Percentiles rank a stretch among this genome's conserved stretches.
Evolutionary conservation across 2,329 filamentous ascomycete genomes (phyloP).

Genomic region (Ophiocordyceps robertsii): DNA sequence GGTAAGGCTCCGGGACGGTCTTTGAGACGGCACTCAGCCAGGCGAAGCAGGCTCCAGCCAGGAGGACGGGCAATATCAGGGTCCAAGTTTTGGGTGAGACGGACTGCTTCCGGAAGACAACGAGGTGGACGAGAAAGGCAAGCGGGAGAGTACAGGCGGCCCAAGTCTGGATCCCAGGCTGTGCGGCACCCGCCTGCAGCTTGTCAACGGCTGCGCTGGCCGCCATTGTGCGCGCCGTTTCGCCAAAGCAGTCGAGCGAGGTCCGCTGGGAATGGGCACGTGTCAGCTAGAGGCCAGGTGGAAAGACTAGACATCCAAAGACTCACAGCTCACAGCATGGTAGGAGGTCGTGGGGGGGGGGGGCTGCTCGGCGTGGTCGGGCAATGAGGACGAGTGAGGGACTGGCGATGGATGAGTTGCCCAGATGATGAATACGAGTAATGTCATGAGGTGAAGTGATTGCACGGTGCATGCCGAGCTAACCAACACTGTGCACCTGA

Average conservation of each 20-base stretch:
- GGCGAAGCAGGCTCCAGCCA: slow-evolving; percentile 8
- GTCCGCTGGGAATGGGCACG: neutral
- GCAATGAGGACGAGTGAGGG: too few species aligned
- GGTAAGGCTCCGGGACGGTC: slow-evolving; percentile 37
- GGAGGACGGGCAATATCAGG: slow-evolving; percentile 5
- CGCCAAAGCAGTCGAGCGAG: neutral
- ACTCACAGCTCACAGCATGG: too few species aligned
- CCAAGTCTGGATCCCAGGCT: slow-evolving; percentile 2
- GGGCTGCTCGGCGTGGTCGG: too few species aligned
- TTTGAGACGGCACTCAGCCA: slow-evolving; percentile 12
- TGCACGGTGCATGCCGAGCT: too few species aligned
- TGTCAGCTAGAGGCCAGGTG: too few species aligned
- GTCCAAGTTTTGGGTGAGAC: neutral
- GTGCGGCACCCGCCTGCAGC: neutral
- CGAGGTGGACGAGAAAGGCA: slow-evolving; percentile 1
- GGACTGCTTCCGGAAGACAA: neutral
- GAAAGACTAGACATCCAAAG: too few species aligned
- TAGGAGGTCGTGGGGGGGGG: too few species aligned
- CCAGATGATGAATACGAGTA: too few species aligned
- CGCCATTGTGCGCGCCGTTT: neutral
- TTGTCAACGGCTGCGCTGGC: neutral
- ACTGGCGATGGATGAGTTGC: too few species aligned
- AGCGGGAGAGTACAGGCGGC: slow-evolving; percentile 2
- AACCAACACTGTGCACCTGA: too few species aligned
- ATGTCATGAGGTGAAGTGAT: too few species aligned